Conservation (phyloP, 2,329 filamentous ascomycete species). For the Phyllosticta paracitricarpa region DNA sequence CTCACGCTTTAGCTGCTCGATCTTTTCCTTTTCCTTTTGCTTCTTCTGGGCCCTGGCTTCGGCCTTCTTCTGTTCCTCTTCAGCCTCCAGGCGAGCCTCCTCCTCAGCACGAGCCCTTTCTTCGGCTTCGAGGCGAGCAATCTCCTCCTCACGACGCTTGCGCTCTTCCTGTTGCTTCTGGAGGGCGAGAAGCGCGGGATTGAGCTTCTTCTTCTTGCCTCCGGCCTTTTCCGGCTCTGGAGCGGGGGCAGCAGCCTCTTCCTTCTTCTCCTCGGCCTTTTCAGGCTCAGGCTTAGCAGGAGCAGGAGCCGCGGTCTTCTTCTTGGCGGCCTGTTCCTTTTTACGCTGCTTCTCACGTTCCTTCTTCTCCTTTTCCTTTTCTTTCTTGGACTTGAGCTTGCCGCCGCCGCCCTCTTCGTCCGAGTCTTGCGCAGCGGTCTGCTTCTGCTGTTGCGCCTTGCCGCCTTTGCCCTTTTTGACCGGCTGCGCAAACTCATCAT, state of each 20-base stretch:
- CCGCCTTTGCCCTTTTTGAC: conserved; percentile 58
- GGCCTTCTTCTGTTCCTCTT: conserved; percentile 59
- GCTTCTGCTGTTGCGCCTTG: conserved; percentile 24
- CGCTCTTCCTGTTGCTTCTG: conserved; percentile 78
- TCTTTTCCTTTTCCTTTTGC: conserved; percentile 75
- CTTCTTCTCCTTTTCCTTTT: conserved; percentile 97
- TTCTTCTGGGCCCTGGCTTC: conserved; percentile 71
- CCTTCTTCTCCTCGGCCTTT: conserved; percentile 35
- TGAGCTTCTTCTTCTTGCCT: conserved; percentile 85
- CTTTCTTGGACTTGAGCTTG: conserved; percentile 82
- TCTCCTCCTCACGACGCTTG: conserved; percentile 55
- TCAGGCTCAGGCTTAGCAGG: conserved; percentile 34
- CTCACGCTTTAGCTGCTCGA: conserved; percentile 79
- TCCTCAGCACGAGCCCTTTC: conserved; percentile 57
- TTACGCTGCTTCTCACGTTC: conserved; percentile 97
- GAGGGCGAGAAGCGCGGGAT: conserved; percentile 59
- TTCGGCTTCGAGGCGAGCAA: conserved; percentile 47
- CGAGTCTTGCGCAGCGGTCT: conserved; percentile 30
- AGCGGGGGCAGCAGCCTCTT: conserved; percentile 23
- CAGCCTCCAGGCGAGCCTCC: conserved; percentile 52
- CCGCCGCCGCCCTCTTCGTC: conserved; percentile 27
- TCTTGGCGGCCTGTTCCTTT: conserved; percentile 70
- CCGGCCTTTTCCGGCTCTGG: conserved; percentile 31
- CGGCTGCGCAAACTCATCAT: conserved; percentile 76
- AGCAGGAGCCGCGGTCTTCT: conserved; percentile 46